Percentiles rank a stretch among this genome's conserved stretches.
Evolutionary conservation across 768 basidiomycete species (phyloP).

Genomic region (Termitomyces sp.): DNA sequence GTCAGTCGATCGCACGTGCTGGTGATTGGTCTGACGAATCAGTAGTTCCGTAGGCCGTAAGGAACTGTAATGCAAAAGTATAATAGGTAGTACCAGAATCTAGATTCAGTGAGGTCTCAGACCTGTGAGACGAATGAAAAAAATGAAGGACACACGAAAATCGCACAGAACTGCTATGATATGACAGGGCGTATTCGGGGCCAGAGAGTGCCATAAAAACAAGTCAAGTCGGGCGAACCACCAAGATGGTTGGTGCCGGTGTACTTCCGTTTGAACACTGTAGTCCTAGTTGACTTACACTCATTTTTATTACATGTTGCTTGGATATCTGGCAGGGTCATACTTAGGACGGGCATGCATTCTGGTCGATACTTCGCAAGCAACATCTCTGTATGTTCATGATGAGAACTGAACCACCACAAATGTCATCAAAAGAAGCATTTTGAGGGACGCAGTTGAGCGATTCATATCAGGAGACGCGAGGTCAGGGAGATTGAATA

Average conservation of each 20-base stretch:
- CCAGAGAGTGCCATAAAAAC: too few relatives aligned
- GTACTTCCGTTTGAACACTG: slow-evolving; percentile 16
- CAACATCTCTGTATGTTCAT: background rate
- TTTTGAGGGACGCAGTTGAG: background rate
- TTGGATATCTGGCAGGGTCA: background rate
- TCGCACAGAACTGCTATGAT: background rate
- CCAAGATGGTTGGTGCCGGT: slow-evolving; percentile 33
- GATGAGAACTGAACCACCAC: background rate
- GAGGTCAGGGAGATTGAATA: background rate
- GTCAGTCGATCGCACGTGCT: background rate
- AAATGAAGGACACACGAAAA: background rate
- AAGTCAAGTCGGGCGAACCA: too few relatives aligned
- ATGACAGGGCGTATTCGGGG: background rate
- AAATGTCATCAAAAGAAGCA: background rate
- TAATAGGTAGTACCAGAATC: too few relatives aligned
- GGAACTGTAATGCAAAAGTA: background rate
- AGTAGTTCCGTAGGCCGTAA: background rate
- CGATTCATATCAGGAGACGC: background rate
- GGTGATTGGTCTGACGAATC: background rate
- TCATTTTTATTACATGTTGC: too few relatives aligned
- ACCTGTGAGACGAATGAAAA: too few relatives aligned
- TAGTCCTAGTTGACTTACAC: background rate
- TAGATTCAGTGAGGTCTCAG: too few relatives aligned
- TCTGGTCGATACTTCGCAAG: background rate
- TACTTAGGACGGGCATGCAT: background rate